Base-by-base conservation (phyloP, 164 flowering plant genomes). In the Berberis thunbergii region DNA sequence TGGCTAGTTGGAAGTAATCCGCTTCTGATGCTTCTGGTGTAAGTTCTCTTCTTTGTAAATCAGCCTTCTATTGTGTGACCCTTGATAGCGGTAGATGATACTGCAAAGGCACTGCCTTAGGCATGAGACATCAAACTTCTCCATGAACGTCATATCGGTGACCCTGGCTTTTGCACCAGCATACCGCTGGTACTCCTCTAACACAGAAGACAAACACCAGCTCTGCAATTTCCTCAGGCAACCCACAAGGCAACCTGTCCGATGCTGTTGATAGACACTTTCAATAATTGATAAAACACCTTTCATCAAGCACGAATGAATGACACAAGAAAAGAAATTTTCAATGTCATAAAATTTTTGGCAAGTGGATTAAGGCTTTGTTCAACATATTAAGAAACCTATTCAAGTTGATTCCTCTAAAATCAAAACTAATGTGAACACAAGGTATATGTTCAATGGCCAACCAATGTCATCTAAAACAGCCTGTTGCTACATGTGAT, bases 81-180 rank as follows among this genome's bases (percentile, higher is more conserved):
- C 55, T 3, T 52, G n/a, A 52, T 52, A 52, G 3, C n/a, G 55
- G n/a, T 52, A 52, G 55, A 52, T 52, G 55, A 52, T 52, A 11
- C 55, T 26, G 55, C 1, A 52, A 52, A 52, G 55, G 13, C 55
- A 52, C 7, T 52, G 55, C 55, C n/a, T 79, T 66, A 86, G 62
- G 67, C 72, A 70, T 13, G 84, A 75, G 45, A 68, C 62, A 59
- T 86, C 88, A 56, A 86, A 86, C 71, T 72, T 50, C 70, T 86
- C 88, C 67, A 86, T 84, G 66, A 84, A 86, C 75, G 84, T 82
- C 68, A 77, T 86, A 59, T 86, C 91, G 1, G 86, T 76, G 7
- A 26, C 26, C 26, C 26, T 26, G 26, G 26, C 26, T 26, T 26
- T 26, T 26, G 26, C 26, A 26, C 26, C 26, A 26, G 26, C 26